These are phyloP conservation scores for Tuber brumale DNA, from an alignment of 495 filamentous ascomycete species.

Conservation along the genomic window DNA sequence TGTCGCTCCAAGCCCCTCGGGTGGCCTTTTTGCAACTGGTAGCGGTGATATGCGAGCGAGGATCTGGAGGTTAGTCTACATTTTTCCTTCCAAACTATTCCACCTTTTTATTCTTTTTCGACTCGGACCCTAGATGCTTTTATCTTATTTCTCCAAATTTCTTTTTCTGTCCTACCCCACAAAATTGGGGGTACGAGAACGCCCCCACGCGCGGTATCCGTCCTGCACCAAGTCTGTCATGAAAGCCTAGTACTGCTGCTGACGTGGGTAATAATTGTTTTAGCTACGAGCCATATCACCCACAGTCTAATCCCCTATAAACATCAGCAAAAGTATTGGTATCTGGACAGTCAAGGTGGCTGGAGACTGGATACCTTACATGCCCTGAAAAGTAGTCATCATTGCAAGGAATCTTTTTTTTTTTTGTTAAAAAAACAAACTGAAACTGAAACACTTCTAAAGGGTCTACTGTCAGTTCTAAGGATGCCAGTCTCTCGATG, in stretches of 20 bases:
- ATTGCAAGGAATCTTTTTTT: neutral
- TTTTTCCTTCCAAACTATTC: conserved; percentile 33
- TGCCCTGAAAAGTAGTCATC: neutral
- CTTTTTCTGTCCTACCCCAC: conserved; percentile 35
- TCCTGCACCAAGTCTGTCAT: conserved; percentile 20
- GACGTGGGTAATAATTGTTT: conserved; percentile 26
- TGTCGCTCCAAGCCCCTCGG: conserved; percentile 75
- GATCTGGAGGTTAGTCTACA: conserved; percentile 58
- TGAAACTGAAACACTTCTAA: neutral
- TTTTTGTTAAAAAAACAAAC: neutral
- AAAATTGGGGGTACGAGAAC: conserved; percentile 19
- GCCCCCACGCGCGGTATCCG: conserved; percentile 25
- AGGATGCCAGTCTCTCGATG: neutral
- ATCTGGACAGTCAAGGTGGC: conserved; percentile 6
- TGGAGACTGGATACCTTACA: neutral
- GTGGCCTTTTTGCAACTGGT: conserved; percentile 75
- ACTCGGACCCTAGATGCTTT: conserved; percentile 19
- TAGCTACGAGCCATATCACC: conserved; percentile 40
- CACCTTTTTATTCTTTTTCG: conserved; percentile 22
- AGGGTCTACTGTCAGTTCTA: neutral
- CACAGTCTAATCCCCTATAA: conserved; percentile 29
- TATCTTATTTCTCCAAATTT: conserved; percentile 30
- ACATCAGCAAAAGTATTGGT: neutral
- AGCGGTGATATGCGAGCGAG: conserved; percentile 85
- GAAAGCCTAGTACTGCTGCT: conserved; percentile 29